Evolutionary conservation across 345 rosid species (phyloP), one percentile per base, ranked within the genome.

Genomic region (Erysimum cheiranthoides): DNA sequence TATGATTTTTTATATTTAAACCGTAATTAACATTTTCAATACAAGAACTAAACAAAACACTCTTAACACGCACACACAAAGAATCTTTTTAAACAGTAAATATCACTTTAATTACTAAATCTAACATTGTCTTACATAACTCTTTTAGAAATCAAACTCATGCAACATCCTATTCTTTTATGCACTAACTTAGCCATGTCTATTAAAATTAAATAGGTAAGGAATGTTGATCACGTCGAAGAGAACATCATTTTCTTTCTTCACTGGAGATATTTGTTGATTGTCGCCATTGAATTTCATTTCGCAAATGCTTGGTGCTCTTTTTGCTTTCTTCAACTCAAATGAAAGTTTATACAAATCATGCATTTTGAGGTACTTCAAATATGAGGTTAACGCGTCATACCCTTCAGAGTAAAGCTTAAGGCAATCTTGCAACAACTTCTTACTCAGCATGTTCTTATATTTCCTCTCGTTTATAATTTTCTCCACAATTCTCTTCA

Each of bases 361-460:
- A 14, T 51, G 31, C 3, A 10, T 2, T 65, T 46, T 28, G 5
- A 80, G 9, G 45, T 53, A 70, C 40, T 30, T 6, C 18, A 46
- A 8, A n/a, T 70, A 83, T 5, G 49, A 66, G 8, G 25, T 12
- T 8, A 86, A 40, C 3, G 28, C 5, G 0, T 67, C 52, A 4
- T 6, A n/a, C 3, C 76, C 86, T 0, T 66, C 56, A 1, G 71
- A 61, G 61, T 84, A 86, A 53, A 82, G 82, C 16, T 82, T 73
- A 13, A 54, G 30, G 63, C 88, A 86, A 66, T 64, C 75, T n/a
- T 73, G 25, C n/a, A 84, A 56, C 34, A 78, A 42, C 4, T 16
- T 47, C 51, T 61, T 70, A 31, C 64, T 18, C 34, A 50, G 10
- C 51, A 0, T 34, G 1, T 5, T 32, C 40, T 57, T 57, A 16